Evolutionary conservation across 1,284 basidiomycete genomes (phyloP).

Genomic region (Ceratorhiza oryzae-sativae): DNA sequence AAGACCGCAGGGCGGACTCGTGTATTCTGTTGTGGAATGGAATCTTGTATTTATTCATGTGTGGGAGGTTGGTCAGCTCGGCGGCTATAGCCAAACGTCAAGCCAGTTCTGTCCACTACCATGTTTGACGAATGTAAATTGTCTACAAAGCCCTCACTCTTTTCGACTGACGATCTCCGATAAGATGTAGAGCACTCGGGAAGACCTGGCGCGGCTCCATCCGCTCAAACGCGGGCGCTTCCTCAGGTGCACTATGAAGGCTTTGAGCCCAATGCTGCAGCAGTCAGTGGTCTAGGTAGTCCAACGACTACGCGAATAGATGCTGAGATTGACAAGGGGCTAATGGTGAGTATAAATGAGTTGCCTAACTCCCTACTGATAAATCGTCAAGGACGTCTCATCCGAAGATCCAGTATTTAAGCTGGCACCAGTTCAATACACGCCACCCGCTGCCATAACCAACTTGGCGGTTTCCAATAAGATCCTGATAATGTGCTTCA

Average conservation of each 20-base stretch:
- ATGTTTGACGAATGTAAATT: slow-evolving; percentile 89
- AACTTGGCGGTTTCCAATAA: slow-evolving; percentile 86
- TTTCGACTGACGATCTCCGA: slow-evolving; percentile 16
- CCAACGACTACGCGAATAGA: slow-evolving; percentile 32
- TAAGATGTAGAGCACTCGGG: slow-evolving; percentile 84
- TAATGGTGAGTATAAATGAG: slow-evolving; percentile 46
- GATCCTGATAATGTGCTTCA: slow-evolving; percentile 81
- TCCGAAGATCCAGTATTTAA: slow-evolving; percentile 76
- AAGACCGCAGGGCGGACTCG: slow-evolving; percentile 26
- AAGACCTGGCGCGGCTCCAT: slow-evolving; percentile 56
- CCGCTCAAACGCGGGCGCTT: slow-evolving; percentile 54
- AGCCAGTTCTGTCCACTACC: neutral
- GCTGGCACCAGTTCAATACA: slow-evolving; percentile 86
- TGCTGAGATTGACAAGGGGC: slow-evolving; percentile 40
- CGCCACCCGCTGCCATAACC: slow-evolving; percentile 80
- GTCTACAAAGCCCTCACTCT: neutral
- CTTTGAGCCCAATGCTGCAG: slow-evolving; percentile 76
- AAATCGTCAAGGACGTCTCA: slow-evolving; percentile 13
- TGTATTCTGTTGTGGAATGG: slow-evolving; percentile 27
- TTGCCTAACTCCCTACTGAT: slow-evolving; percentile 37
- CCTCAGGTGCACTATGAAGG: slow-evolving; percentile 81
- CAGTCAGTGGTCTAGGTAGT: slow-evolving; percentile 44
- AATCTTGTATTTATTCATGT: slow-evolving; percentile 36
- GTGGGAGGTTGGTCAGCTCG: slow-evolving; percentile 26
- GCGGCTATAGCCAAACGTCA: slow-evolving; percentile 17